Percentiles rank a stretch among this genome's conserved stretches.
Conservation (phyloP, 352 stramenopile genomes). For the Phytopythium oedochilum region DNA sequence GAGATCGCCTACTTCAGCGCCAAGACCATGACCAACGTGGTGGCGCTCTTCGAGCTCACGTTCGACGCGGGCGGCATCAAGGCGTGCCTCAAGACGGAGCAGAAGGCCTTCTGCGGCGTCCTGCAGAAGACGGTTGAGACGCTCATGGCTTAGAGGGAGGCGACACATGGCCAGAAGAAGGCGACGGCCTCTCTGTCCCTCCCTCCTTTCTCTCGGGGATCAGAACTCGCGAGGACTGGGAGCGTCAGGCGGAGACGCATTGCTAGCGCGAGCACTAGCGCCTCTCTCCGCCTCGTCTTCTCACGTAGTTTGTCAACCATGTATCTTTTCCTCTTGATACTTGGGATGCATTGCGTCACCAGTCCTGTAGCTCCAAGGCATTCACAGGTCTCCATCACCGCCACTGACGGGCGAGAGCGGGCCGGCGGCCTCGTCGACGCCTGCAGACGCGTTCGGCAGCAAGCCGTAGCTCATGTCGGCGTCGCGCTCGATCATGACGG, state of each 20-base stretch:
- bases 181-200: not conserved
- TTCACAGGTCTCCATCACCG: no score
- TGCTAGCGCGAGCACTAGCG: no score
- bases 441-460: slow-evolving; percentile 14
- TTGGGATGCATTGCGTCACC: no score
- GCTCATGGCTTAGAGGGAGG: slow-evolving; percentile 30
- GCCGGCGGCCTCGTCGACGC: slow-evolving; percentile 14
- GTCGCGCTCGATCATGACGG: slow-evolving; percentile 75
- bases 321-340: no score
- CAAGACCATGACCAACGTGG: slow-evolving; percentile 91
- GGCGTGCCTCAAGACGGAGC: slow-evolving; percentile 94
- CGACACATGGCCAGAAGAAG: not conserved
- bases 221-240: not conserved
- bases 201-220: not conserved
- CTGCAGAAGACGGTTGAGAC: slow-evolving; percentile 89
- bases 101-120: slow-evolving; percentile 85
- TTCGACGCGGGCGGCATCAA: slow-evolving; percentile 92
- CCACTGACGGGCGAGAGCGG: not conserved
- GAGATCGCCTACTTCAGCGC: slow-evolving; percentile 96
- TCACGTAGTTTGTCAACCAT: not conserved
- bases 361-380: no score
- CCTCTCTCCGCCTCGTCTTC: not conserved
- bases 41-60: slow-evolving; percentile 93
- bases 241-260: not conserved
- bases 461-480: slow-evolving; percentile 26